Conservation (phyloP, 2,329 filamentous ascomycete genomes). For the Fusarium armeniacum region DNA sequence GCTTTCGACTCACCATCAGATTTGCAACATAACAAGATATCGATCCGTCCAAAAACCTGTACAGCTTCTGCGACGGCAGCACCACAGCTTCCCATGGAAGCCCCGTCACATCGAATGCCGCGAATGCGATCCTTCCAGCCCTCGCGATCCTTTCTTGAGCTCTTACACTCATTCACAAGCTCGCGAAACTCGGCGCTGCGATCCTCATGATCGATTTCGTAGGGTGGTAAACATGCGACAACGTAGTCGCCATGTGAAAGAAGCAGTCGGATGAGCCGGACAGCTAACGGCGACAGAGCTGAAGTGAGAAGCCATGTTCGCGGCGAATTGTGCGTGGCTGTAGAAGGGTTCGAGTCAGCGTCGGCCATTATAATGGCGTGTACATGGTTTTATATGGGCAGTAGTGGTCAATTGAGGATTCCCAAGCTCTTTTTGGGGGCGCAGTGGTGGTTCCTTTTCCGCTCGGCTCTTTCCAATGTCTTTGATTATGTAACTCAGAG, state of each 20-base stretch:
- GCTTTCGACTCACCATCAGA: constrained; percentile 75
- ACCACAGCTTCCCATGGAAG: constrained; percentile 78
- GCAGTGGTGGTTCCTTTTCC: constrained; percentile 17
- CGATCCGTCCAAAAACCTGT: constrained; percentile 85
- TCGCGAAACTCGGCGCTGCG: constrained; percentile 84
- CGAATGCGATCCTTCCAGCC: constrained; percentile 85
- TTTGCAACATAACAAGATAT: constrained; percentile 91
- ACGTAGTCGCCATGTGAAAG: constrained; percentile 94
- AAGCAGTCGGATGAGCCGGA: constrained; percentile 83
- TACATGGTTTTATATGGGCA: constrained; percentile 42
- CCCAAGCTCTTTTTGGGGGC: constrained; percentile 12
- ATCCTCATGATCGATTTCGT: constrained; percentile 81
- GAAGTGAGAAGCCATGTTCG: constrained; percentile 95
- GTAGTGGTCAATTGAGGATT: constrained; percentile 16
- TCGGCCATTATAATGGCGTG: constrained; percentile 51
- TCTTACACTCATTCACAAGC: constrained; percentile 79
- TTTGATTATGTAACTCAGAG: constrained; percentile 30
- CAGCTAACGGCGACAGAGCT: constrained; percentile 85
- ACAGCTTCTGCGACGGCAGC: constrained; percentile 90
- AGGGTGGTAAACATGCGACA: constrained; percentile 83
- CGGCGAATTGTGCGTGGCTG: constrained; percentile 78
- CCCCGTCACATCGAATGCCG: constrained; percentile 74
- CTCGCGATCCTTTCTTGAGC: constrained; percentile 73
- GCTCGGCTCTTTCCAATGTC: constrained; percentile 25
- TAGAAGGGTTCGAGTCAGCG: constrained; percentile 52